These are phyloP conservation scores for Melastoma malabathricum DNA, from an alignment of 345 rosid genomes.

Conservation along the genomic window DNA sequence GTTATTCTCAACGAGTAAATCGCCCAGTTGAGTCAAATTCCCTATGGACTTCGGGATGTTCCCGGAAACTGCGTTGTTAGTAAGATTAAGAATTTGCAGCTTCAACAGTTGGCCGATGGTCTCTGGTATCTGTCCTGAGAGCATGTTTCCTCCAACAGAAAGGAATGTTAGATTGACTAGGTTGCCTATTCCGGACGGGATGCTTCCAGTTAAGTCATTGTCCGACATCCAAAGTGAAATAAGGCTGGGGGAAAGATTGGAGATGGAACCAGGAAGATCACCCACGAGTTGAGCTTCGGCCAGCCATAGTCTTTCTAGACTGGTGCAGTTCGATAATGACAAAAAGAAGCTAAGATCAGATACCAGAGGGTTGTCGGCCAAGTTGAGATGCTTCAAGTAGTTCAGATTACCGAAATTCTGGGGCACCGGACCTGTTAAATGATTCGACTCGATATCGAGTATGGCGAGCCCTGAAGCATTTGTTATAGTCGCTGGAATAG, in stretches of 20 bases:
- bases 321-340: slow-evolving; percentile 9
- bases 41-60: slow-evolving; percentile 7
- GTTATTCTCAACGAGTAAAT: background rate
- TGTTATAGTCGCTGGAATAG: background rate
- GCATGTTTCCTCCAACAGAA: background rate
- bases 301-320: background rate
- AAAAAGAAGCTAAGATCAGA: slow-evolving; percentile 7
- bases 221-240: background rate
- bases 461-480: slow-evolving; percentile 3
- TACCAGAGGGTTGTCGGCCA: slow-evolving; percentile 3
- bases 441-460: background rate
- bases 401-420: slow-evolving; percentile 5
- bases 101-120: slow-evolving; percentile 2
- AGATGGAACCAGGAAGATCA: slow-evolving; percentile 2
- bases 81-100: background rate
- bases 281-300: slow-evolving; percentile 1
- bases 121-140: slow-evolving; percentile 1
- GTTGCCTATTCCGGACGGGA: slow-evolving; percentile 5
- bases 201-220: slow-evolving; percentile 5
- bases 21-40: background rate
- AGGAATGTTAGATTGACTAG: slow-evolving; percentile 6
- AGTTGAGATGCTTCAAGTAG: background rate
- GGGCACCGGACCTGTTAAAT: slow-evolving; percentile 1
- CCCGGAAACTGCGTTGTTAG: background rate
- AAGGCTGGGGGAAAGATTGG: slow-evolving; percentile 2